Conservation (phyloP, 1,139 yeast genomes). For the Diutina ranongensis region DNA sequence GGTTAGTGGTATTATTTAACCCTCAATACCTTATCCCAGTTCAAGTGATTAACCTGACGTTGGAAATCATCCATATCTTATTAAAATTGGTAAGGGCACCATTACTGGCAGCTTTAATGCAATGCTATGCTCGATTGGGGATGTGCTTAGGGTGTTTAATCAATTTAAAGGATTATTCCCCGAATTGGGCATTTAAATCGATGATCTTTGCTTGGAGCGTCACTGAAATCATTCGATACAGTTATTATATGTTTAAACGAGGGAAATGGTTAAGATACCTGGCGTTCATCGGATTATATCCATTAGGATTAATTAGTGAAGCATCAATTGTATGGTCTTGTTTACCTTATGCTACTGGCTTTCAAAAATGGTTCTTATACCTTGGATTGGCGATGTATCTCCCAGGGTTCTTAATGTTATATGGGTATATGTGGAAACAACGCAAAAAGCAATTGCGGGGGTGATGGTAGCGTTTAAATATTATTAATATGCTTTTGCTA, state of each 20-base stretch:
- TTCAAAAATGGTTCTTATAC: conserved; percentile 14
- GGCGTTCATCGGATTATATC: conserved; percentile 23
- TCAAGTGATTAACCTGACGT: conserved; percentile 20
- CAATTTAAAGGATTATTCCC: conserved; percentile 13
- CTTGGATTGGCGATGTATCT: conserved; percentile 20
- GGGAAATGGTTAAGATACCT: conserved; percentile 22
- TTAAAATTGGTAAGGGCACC: conserved; percentile 23
- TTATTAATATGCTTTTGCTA: too few species aligned
- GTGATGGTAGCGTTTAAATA: background rate
- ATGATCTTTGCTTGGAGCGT: conserved; percentile 24
- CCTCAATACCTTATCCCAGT: conserved; percentile 19
- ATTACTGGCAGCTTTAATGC: conserved; percentile 18
- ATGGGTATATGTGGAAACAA: conserved; percentile 24
- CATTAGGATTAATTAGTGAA: conserved; percentile 23
- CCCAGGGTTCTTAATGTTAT: conserved; percentile 23
- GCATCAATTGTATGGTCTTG: conserved; percentile 20
- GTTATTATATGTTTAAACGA: conserved; percentile 17
- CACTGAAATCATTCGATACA: conserved; percentile 23
- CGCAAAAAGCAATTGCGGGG: conserved; percentile 9
- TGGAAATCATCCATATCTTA: conserved; percentile 19
- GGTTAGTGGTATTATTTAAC: conserved; percentile 39
- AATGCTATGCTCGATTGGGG: conserved; percentile 22
- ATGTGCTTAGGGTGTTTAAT: conserved; percentile 22
- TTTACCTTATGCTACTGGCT: conserved; percentile 9
- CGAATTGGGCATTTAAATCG: conserved; percentile 19